Evolutionary conservation across 495 filamentous ascomycete species (phyloP).

Genomic region (Jackrogersella minutella): DNA sequence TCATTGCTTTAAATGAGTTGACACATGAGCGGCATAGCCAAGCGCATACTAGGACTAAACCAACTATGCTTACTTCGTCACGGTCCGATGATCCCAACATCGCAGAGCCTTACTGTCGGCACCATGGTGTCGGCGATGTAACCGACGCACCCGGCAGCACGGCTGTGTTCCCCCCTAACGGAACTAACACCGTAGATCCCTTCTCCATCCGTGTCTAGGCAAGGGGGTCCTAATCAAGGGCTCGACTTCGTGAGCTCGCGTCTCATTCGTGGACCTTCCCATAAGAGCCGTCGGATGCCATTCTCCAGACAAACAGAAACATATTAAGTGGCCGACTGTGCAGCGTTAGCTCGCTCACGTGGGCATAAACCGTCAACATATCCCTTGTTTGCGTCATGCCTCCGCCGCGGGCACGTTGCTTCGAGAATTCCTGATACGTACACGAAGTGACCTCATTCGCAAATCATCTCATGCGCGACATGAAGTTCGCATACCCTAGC

Average conservation of each 20-base stretch:
- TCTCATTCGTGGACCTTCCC: slow-evolving; percentile 1
- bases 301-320: background rate
- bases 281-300: background rate
- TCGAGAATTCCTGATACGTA: slow-evolving; percentile 1
- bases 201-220: background rate
- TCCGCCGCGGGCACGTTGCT: background rate
- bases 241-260: background rate
- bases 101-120: background rate
- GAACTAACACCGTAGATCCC: background rate
- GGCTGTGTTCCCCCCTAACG: background rate
- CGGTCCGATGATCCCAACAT: background rate
- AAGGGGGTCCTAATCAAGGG: background rate
- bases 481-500: slow-evolving; percentile 1
- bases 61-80: no score
- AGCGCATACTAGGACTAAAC: background rate
- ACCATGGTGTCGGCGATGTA: background rate
- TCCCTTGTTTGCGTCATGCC: slow-evolving; percentile 10
- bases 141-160: slow-evolving; percentile 1
- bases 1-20: background rate
- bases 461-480: background rate
- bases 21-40: background rate
- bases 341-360: slow-evolving; percentile 21
- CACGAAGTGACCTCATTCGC: slow-evolving; percentile 10
- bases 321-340: slow-evolving; percentile 9
- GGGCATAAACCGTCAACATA: background rate